These are phyloP conservation scores for Bisporella sp. DNA, from an alignment of 2,329 filamentous ascomycete genomes.

Conservation along the genomic window DNA sequence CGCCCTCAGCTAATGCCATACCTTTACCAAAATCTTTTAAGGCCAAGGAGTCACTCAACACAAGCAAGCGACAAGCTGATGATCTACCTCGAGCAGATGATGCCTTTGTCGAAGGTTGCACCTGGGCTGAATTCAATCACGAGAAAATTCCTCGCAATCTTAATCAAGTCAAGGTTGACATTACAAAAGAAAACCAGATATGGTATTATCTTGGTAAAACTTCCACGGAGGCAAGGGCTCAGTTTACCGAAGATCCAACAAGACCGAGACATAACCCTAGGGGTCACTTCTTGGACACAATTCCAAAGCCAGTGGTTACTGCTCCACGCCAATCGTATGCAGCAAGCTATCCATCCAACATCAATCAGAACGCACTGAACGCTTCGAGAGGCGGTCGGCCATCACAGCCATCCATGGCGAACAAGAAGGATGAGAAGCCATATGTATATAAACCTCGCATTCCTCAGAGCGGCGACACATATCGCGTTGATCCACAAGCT, in stretches of 20 bases:
- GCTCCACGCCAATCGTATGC: constrained; percentile 29
- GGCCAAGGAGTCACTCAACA: constrained; percentile 60
- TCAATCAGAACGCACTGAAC: constrained; percentile 17
- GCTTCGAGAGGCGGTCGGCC: constrained; percentile 25
- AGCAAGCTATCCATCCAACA: constrained; percentile 23
- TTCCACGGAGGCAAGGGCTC: constrained; percentile 84
- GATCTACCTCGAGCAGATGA: constrained; percentile 60
- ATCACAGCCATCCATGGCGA: constrained; percentile 19
- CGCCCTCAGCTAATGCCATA: constrained; percentile 65
- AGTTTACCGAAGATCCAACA: constrained; percentile 75
- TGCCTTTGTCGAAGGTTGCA: constrained; percentile 59
- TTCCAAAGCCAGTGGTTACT: constrained; percentile 46
- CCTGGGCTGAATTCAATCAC: constrained; percentile 75
- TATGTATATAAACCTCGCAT: constrained; percentile 45
- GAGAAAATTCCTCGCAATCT: constrained; percentile 49
- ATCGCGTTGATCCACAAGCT: constrained; percentile 25
- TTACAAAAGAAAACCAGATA: constrained; percentile 65
- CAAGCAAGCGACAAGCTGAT: constrained; percentile 51
- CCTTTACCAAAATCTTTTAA: constrained; percentile 60
- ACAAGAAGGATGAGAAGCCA: constrained; percentile 37
- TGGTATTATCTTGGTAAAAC: constrained; percentile 84
- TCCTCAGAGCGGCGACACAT: constrained; percentile 11
- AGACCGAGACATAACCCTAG: constrained; percentile 56
- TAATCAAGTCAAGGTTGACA: constrained; percentile 61
- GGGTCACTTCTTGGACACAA: constrained; percentile 66